Evolutionary conservation across 441 rosid species (phyloP), one percentile per base, ranked within the genome.

Genomic region (Aleurites moluccanus): DNA sequence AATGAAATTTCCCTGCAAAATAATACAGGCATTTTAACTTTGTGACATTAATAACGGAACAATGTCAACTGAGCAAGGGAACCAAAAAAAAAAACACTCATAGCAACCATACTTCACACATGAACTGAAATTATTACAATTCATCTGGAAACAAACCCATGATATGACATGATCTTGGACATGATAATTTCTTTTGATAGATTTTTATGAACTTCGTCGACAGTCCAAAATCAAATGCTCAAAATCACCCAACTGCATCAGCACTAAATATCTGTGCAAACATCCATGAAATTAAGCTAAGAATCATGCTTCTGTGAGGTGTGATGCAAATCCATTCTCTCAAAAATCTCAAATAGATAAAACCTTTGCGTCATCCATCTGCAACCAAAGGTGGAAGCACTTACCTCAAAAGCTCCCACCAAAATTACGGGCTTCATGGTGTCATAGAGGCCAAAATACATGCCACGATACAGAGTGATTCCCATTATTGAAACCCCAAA

Each of bases 401-500:
- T 76, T 72, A 91, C 99, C 98, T 95, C 91, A 6, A 88, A 81
- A 38, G 99, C 84, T 73, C 97, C 98, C 6, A 95, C 94, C 80
- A 95, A 77, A 77, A 93, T 63, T 49, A 88, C 72, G 66, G 99
- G 99, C 84, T 95, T 95, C 86, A 92, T 61, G 38, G 94, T 93
- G 80, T 89, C 98, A 35, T 95, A 95, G 79, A 95, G 78, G 73
- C 99, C 99, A 72, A 95, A 95, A 78, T 93, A 93, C 94, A 93
- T 84, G 85, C 97, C 98, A 33, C 96, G 86, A 76, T 95, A 95
- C 50, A 95, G 81, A 50, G 97, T 91, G 72, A 95, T 95, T 45
- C 99, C 98, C 49, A 89, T 20, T 56, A 90, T 93, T n/a, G 99
- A 95, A 79, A 89, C 92, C 3, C 97, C 84, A 80, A 95, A 93